Conservation (phyloP, 2,329 filamentous ascomycete species). For the Laburnicola sp. region DNA sequence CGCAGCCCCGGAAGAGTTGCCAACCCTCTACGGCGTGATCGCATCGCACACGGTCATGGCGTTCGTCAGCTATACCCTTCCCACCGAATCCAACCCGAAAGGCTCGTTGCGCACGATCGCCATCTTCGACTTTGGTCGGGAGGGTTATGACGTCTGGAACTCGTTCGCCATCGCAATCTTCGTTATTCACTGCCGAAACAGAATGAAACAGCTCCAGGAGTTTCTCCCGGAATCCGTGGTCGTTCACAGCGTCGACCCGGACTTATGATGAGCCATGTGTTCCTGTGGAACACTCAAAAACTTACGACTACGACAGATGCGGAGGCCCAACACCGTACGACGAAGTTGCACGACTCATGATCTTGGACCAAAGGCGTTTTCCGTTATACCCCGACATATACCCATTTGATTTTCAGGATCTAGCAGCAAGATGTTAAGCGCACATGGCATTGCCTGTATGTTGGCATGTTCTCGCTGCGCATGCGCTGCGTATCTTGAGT, state of each 20-base stretch:
- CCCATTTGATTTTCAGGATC: not conserved
- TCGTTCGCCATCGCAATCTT: slow-evolving; percentile 60
- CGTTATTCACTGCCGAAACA: slow-evolving; percentile 57
- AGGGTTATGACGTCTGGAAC: slow-evolving; percentile 63
- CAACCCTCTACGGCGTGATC: slow-evolving; percentile 60
- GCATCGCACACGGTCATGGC: slow-evolving; percentile 57
- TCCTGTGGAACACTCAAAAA: not conserved
- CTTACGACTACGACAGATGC: not conserved
- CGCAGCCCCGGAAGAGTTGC: slow-evolving; percentile 36
- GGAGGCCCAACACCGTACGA: not conserved
- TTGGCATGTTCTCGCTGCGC: not conserved
- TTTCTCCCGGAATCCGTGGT: slow-evolving; percentile 30
- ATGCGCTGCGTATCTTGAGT: too few species aligned
- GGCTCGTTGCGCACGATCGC: slow-evolving; percentile 49
- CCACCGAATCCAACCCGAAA: slow-evolving; percentile 28
- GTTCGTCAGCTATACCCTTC: slow-evolving; percentile 55
- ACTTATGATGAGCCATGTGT: slow-evolving; percentile 22
- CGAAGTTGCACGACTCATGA: not conserved
- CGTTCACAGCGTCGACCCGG: slow-evolving; percentile 30
- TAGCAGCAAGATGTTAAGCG: not conserved
- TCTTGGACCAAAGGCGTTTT: not conserved
- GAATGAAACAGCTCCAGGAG: slow-evolving; percentile 51
- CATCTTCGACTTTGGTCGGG: slow-evolving; percentile 57
- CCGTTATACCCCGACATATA: slow-evolving; percentile 4
- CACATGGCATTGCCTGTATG: not conserved